Evolutionary conservation across 176 grass and related monocot species (phyloP).

Genomic region (Zea mays): DNA sequence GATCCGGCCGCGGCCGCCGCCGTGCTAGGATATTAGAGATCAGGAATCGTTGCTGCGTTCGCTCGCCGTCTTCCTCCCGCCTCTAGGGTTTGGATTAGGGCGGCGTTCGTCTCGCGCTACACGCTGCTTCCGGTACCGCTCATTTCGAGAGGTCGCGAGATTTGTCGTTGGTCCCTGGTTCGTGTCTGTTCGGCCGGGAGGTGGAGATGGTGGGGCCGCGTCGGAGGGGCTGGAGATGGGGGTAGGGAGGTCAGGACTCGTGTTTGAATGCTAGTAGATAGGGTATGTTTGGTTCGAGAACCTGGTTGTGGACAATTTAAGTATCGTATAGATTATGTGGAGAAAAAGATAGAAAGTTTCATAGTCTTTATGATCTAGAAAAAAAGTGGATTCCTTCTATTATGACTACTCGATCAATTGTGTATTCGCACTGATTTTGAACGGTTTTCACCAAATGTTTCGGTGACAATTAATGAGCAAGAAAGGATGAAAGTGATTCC

Average conservation of each 20-base stretch:
- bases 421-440: too few species aligned
- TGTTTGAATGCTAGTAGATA: too few species aligned
- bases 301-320: too few species aligned
- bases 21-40: constrained; percentile 19
- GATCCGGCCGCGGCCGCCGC: constrained; percentile 30
- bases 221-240: not conserved
- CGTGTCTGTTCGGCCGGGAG: constrained; percentile 27
- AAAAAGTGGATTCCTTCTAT: too few species aligned
- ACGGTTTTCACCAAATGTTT: too few species aligned
- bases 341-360: too few species aligned
- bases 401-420: too few species aligned
- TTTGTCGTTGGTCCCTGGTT: constrained; percentile 40
- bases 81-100: constrained; percentile 45
- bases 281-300: too few species aligned
- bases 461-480: too few species aligned
- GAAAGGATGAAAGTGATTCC: too few species aligned
- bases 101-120: constrained; percentile 25
- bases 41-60: constrained; percentile 10
- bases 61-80: not conserved
- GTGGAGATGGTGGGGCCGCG: not conserved
- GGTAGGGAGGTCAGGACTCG: not conserved
- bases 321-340: too few species aligned
- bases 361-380: too few species aligned
- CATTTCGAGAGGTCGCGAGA: constrained; percentile 52
- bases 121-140: constrained; percentile 26